Percentiles rank a stretch among this genome's conserved stretches.
Evolutionary conservation across 169 alveolate genomes (phyloP).

Genomic region (Eimeria falciformis): DNA sequence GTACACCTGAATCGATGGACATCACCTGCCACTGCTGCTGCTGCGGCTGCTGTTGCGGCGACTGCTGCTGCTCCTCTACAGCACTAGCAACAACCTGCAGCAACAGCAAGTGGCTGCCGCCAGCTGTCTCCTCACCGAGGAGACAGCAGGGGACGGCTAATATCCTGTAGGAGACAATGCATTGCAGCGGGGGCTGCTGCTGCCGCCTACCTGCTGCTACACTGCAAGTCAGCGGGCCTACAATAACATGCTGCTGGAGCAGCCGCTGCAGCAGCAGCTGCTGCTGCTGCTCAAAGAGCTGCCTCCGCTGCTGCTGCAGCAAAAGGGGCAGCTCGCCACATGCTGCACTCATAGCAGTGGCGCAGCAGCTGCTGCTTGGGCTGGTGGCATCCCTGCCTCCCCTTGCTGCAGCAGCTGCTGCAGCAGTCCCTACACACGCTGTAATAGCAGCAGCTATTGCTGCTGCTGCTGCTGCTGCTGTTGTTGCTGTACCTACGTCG

Average conservation of each 20-base stretch:
- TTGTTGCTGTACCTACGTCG: no score
- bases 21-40: constrained; percentile 10
- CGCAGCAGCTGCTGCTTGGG: constrained; percentile 32
- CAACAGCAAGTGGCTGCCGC: constrained; percentile 56
- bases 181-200: constrained; percentile 40
- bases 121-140: background rate
- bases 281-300: constrained; percentile 33
- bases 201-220: background rate
- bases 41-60: background rate
- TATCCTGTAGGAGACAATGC: constrained; percentile 3
- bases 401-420: constrained; percentile 51
- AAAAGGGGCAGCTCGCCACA: constrained; percentile 25
- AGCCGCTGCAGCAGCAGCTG: constrained; percentile 6
- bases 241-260: constrained; percentile 39
- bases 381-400: constrained; percentile 24
- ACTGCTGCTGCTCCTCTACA: background rate
- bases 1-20: background rate
- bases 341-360: constrained; percentile 56
- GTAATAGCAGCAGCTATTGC: constrained; percentile 12
- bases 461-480: constrained; percentile 17
- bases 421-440: constrained; percentile 18
- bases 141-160: constrained; percentile 6
- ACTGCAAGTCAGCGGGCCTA: constrained; percentile 33
- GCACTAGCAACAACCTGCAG: constrained; percentile 54
- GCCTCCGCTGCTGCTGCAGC: constrained; percentile 31